Base-by-base conservation (phyloP, 441 rosid genomes). In the Flueggea neowawraea region DNA sequence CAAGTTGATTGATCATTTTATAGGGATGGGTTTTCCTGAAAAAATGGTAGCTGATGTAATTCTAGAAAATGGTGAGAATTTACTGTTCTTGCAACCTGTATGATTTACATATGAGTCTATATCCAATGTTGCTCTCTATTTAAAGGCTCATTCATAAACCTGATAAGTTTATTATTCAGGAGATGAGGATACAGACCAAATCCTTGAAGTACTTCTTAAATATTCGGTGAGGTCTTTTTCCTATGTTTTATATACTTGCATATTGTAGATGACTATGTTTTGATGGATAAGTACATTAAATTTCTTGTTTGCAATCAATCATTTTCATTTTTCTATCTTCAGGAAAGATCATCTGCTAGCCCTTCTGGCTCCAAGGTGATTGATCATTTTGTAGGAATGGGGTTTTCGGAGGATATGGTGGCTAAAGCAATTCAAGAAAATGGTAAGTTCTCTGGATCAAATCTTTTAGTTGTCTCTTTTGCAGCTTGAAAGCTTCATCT, bases 311-410 rank as follows among this genome's bases (percentile, higher is more conserved):
- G 53, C 63, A 41, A 65, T 2, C 31, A 2, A 15, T 65, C 51
- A 16, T 22, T 69, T 54, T 57, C 45, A 47, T 17, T 69, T 58
- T 70, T 16, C 48, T 47, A 31, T 58, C 58, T 63, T 53, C 54
- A 91, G 95, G 82, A 66, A 54, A 64, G 69, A 15, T 69, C 78
- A 16, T 81, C 75, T 33, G 76, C 82, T 58, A 55, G 91, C 60
- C 79, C 96, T 65, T 85, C 91, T 31, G 79, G 78, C 64, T 76
- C 94, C 74, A 88, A 89, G 61, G 41, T 82, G 69, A 73, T 85
- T 51, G 76, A 81, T 79, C 86, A 83, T 65, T 88, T 90, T 65
- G 67, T 82, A 31, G 86, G 73, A 12, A 86, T 88, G 97, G 97
- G 96, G 9, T 90, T 86, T 61, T 63, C 79, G 4, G 84, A 80